These are phyloP conservation scores for Vaccinium myrtillus DNA, from an alignment of 148 eudicot genomes.

Conservation along the genomic window DNA sequence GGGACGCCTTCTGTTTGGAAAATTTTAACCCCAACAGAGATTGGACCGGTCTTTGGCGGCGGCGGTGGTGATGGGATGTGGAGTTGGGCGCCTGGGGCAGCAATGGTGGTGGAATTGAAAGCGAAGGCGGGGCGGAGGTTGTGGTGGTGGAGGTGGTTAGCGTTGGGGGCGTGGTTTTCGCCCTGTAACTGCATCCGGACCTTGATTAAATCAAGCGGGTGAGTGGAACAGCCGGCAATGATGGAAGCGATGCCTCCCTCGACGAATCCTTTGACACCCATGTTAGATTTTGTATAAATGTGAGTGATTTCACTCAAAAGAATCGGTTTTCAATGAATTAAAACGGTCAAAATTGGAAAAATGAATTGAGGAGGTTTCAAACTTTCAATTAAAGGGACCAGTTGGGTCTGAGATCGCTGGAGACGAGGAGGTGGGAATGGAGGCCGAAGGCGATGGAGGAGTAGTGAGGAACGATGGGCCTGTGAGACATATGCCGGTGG, in stretches of 20 bases:
- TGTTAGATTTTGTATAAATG: not conserved
- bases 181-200: conserved; percentile 69
- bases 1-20: conserved; percentile 40
- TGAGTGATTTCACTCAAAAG: not conserved
- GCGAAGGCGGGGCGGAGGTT: conserved; percentile 45
- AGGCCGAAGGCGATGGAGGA: conserved; percentile 44
- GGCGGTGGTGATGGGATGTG: conserved; percentile 12
- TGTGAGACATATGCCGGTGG: conserved; percentile 69
- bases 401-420: conserved; percentile 22
- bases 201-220: conserved; percentile 55
- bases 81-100: not conserved
- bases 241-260: conserved; percentile 61
- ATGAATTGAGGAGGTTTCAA: no score
- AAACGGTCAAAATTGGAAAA: not conserved
- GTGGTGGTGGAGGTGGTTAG: conserved; percentile 2
- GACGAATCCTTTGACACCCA: conserved; percentile 53
- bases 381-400: conserved; percentile 23
- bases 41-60: conserved; percentile 30
- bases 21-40: conserved; percentile 39
- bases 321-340: not conserved
- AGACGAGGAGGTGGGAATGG: conserved; percentile 4
- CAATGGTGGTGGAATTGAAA: conserved; percentile 12
- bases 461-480: conserved; percentile 46
- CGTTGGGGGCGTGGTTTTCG: conserved; percentile 22
- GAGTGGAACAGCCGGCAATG: conserved; percentile 58